phyloP scores from a whole-genome alignment of 1,284 basidiomycete species.

The Vanrija sp. region DNA sequence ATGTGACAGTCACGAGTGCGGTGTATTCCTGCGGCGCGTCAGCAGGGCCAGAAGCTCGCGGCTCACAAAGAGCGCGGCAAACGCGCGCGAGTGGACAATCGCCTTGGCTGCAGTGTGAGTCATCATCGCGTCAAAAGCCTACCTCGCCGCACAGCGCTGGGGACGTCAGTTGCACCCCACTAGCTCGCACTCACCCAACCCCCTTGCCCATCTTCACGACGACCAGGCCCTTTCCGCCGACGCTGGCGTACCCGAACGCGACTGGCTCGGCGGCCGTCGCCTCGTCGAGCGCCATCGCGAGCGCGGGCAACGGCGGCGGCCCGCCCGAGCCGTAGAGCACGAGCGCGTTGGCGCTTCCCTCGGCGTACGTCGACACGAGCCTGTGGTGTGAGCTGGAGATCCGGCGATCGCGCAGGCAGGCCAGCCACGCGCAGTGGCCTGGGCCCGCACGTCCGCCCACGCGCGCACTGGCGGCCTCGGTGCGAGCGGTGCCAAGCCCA shows the following conservation, averaged over 20 bases:
- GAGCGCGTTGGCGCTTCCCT: slow-evolving; percentile 8
- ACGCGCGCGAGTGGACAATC: slow-evolving; percentile 38
- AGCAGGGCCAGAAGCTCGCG: neutral
- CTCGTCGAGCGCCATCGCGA: slow-evolving; percentile 15
- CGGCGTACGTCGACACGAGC: slow-evolving; percentile 1
- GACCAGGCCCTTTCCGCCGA: slow-evolving; percentile 12
- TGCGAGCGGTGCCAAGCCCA: no score
- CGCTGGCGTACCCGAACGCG: slow-evolving; percentile 10
- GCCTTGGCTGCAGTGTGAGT: slow-evolving; percentile 30
- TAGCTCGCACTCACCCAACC: slow-evolving; percentile 30
- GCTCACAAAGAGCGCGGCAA: slow-evolving; percentile 37
- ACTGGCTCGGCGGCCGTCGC: neutral
- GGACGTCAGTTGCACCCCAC: neutral
- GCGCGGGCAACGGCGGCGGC: slow-evolving; percentile 24
- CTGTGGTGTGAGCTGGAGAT: neutral
- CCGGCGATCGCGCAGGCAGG: no score
- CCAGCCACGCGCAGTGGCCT: neutral
- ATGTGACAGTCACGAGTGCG: slow-evolving; percentile 35
- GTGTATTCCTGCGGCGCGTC: slow-evolving; percentile 33
- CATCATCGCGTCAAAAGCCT: neutral
- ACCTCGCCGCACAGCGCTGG: neutral
- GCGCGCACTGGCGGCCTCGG: slow-evolving; percentile 7
- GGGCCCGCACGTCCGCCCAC: neutral
- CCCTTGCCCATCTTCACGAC: slow-evolving; percentile 15
- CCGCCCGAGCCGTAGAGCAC: slow-evolving; percentile 28